Evolutionary conservation across 148 eudicot genomes (phyloP).

Genomic region (Spergularia bocconei): DNA sequence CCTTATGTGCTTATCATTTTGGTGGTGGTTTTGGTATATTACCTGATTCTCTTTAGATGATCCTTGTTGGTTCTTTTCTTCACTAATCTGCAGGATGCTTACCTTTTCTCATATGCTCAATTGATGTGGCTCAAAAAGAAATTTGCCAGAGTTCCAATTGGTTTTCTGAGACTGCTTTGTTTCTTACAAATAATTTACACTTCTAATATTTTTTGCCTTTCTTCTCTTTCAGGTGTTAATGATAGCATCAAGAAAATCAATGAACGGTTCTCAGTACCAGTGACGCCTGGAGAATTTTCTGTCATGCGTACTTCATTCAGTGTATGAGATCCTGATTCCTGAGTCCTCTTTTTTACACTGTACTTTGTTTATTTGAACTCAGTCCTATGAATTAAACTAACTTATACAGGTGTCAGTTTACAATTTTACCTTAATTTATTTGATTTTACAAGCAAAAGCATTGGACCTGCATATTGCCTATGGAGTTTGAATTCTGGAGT

Average conservation of each 20-base stretch:
- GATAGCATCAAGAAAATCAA: constrained; percentile 55
- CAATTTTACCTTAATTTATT: background rate
- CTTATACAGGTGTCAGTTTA: background rate
- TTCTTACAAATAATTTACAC: background rate
- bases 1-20: background rate
- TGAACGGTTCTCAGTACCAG: constrained; percentile 67
- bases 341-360: background rate
- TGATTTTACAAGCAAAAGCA: background rate
- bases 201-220: background rate
- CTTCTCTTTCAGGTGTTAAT: constrained; percentile 58
- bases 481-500: background rate
- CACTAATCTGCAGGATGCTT: background rate
- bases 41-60: background rate
- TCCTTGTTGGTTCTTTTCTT: background rate
- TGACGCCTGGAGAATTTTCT: constrained; percentile 82
- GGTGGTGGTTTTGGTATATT: background rate
- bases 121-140: background rate
- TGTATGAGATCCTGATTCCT: constrained; percentile 44
- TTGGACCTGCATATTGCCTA: background rate
- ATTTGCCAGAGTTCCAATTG: background rate
- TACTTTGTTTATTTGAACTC: background rate
- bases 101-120: background rate
- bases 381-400: background rate
- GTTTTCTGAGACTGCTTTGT: background rate
- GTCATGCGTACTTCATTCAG: constrained; percentile 82